These are phyloP conservation scores for Mortierella sp. DNA, from an alignment of 371 early-diverging fungal species.

Conservation along the genomic window DNA sequence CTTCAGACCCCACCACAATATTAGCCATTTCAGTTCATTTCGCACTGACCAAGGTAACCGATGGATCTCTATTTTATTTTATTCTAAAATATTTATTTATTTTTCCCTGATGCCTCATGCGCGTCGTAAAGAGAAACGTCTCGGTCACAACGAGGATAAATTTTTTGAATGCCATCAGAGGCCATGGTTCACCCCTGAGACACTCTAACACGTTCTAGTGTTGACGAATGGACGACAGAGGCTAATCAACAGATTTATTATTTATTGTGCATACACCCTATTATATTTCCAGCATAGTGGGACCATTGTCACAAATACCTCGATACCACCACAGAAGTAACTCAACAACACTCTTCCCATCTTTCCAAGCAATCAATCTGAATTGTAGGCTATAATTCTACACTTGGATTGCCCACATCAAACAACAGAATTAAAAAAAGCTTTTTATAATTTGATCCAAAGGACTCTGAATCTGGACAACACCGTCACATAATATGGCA, in stretches of 20 bases:
- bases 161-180: conserved; percentile 1
- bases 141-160: neutral
- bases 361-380: conserved; percentile 6
- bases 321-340: neutral
- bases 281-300: neutral
- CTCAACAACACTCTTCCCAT: neutral
- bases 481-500: neutral
- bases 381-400: neutral
- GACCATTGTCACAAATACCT: neutral
- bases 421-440: neutral
- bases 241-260: conserved; percentile 1
- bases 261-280: neutral
- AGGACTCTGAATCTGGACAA: neutral
- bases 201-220: neutral
- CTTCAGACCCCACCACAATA: neutral
- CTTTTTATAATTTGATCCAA: neutral
- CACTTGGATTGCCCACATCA: conserved; percentile 1
- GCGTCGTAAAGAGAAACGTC: neutral
- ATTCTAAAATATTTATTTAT: no score
- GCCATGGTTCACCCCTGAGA: conserved; percentile 7
- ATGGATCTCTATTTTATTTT: neutral
- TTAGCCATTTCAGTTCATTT: conserved; percentile 1
- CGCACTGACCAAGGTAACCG: neutral
- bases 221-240: neutral
- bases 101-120: neutral